phyloP scores from a whole-genome alignment of 2,329 filamentous ascomycete species.

The Chaetomiaceae sp. region DNA sequence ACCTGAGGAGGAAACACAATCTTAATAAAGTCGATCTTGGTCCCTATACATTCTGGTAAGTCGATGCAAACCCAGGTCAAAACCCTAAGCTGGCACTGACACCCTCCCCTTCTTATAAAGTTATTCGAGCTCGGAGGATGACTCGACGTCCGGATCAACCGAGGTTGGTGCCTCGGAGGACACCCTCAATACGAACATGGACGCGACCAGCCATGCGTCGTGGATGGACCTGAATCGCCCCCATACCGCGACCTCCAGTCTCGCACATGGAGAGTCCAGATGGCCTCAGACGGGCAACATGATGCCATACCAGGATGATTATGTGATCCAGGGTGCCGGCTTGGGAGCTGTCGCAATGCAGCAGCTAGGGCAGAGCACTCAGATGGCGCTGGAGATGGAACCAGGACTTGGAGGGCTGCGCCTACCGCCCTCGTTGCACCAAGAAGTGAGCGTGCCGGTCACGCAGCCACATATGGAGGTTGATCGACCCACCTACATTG shows the following conservation, averaged over 20 bases:
- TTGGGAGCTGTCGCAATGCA: too few relatives aligned
- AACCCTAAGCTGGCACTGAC: too few relatives aligned
- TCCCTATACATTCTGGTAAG: constrained; percentile 31
- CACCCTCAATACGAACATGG: too few relatives aligned
- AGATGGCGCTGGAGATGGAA: neutral
- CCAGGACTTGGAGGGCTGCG: neutral
- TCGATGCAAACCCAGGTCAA: too few relatives aligned
- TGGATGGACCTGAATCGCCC: constrained; percentile 10
- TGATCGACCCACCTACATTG: constrained; percentile 5
- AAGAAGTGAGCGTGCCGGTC: neutral
- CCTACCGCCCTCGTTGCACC: neutral
- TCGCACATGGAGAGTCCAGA: neutral
- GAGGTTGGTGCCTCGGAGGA: too few relatives aligned
- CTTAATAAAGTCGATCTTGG: constrained; percentile 37
- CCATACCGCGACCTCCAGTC: neutral
- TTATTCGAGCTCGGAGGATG: too few relatives aligned
- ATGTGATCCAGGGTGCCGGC: too few relatives aligned
- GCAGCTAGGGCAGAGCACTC: too few relatives aligned
- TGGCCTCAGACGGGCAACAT: neutral
- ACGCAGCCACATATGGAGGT: neutral
- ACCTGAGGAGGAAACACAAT: constrained; percentile 65
- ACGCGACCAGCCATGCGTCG: neutral
- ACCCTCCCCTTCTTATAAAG: too few relatives aligned
- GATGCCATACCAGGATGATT: neutral
- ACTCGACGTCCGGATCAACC: too few relatives aligned